phyloP scores from a whole-genome alignment of 2,329 filamentous ascomycete genomes.

The Fusarium chlamydosporum region DNA sequence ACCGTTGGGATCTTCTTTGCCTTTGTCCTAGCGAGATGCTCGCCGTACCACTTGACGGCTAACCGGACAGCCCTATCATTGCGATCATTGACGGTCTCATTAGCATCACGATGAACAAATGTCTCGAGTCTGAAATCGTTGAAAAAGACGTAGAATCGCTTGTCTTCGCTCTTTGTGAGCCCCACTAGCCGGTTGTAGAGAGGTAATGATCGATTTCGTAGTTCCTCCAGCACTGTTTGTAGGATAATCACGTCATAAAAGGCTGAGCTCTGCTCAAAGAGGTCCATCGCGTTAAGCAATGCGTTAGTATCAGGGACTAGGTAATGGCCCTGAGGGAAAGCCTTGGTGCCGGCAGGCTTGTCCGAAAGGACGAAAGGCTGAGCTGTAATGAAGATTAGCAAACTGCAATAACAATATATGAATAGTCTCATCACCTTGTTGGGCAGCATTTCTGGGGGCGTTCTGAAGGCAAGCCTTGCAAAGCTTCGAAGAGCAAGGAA shows the following conservation, averaged over 20 bases:
- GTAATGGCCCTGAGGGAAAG: conserved; percentile 90
- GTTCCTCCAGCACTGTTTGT: conserved; percentile 95
- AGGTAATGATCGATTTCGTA: conserved; percentile 92
- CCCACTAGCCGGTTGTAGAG: conserved; percentile 94
- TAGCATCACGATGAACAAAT: conserved; percentile 78
- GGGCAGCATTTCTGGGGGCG: conserved; percentile 84
- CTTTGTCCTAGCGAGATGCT: conserved; percentile 79
- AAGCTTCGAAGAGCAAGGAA: conserved; percentile 94
- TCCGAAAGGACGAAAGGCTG: conserved; percentile 90
- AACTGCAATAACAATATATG: neutral
- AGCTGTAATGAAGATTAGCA: conserved; percentile 62
- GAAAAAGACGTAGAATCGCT: conserved; percentile 98
- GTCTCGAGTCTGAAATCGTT: conserved; percentile 98
- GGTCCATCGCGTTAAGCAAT: conserved; percentile 93
- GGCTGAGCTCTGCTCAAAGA: conserved; percentile 91
- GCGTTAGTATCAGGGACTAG: conserved; percentile 97
- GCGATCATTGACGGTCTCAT: conserved; percentile 94
- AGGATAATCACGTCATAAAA: conserved; percentile 98
- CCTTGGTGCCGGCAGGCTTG: conserved; percentile 84
- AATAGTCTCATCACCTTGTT: conserved; percentile 71
- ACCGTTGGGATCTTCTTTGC: conserved; percentile 77
- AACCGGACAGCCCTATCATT: conserved; percentile 92
- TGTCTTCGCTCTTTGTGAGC: conserved; percentile 94
- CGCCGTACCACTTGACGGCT: conserved; percentile 90
- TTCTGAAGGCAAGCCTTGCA: conserved; percentile 81